phyloP scores from a whole-genome alignment of 768 basidiomycete species.

The Boletus eberwhitei region DNA sequence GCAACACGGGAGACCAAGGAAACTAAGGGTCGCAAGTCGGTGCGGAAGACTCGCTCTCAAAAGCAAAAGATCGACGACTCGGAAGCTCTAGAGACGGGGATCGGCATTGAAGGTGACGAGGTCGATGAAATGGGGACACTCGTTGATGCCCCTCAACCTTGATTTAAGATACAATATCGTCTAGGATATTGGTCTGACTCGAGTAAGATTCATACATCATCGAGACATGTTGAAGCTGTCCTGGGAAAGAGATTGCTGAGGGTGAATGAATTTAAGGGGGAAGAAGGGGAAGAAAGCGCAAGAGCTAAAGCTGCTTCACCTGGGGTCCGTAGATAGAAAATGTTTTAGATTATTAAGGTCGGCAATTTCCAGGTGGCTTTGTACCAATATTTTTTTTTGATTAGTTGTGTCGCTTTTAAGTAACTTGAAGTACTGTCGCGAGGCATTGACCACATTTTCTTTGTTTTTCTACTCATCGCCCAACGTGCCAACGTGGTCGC shows the following conservation, averaged over 20 bases:
- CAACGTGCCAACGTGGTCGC: background rate
- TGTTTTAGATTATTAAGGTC: background rate
- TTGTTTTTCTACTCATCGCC: background rate
- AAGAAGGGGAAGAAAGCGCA: background rate
- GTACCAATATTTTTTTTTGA: too few relatives aligned
- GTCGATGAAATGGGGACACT: background rate
- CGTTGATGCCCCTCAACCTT: background rate
- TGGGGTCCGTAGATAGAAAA: background rate
- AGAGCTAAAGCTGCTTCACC: background rate
- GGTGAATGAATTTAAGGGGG: background rate
- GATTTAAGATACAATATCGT: background rate
- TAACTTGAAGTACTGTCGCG: background rate
- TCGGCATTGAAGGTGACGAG: conserved; percentile 1
- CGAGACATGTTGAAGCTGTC: background rate
- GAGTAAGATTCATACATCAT: background rate
- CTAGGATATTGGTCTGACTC: background rate
- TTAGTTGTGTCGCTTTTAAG: background rate
- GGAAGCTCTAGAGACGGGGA: conserved; percentile 1
- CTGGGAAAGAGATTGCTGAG: background rate
- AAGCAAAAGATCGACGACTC: conserved; percentile 30
- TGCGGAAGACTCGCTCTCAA: conserved; percentile 26
- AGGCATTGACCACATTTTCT: background rate
- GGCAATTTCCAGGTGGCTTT: conserved; percentile 9
- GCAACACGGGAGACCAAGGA: conserved; percentile 37
- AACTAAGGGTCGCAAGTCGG: conserved; percentile 44